Evolutionary conservation across 345 rosid genomes (phyloP), one percentile per base, ranked within the genome.

Genomic region (Linum lewisii): DNA sequence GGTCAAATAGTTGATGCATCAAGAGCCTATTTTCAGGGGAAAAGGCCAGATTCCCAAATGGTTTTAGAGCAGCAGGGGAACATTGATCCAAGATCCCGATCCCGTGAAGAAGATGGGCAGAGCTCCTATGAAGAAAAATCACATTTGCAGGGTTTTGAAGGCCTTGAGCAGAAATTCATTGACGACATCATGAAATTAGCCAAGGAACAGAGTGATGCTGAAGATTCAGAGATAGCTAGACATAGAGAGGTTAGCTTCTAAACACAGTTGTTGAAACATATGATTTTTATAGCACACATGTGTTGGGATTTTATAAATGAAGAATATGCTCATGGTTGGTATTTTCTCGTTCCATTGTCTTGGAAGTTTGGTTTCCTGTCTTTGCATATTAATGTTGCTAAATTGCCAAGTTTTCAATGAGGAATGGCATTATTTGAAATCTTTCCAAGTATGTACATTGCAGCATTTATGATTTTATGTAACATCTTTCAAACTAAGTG

Each of bases 181-280:
- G 93, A 84, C 64, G 95, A 84, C 67, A 69, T 90, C 60, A 58
- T 57, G 54, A 84, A 82, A 69, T 80, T 90, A 62, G 80, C 79
- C 21, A 90, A 87, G 59, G 90, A 84, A 51, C 90, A 84, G 70
- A 77, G 65, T 37, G 77, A 78, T 66, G 95, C 90, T 24, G 97
- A 90, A 73, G 97, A 90, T 70, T 78, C 85, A 61, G 95, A 90
- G 79, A 83, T 77, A 70, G 73, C 71, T 42, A 76, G 97, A 72
- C 97, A 90, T 67, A 83, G 82, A 64, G 93, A 84, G 95, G 97
- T 90, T 54, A 73, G 83, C 58, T n/a, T 57, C 25, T 42, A 42
- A 11, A 9, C 18, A 42, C 18, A 42, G 18, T 42, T 42, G 18
- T 9, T 42, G 14, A 16, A 42, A 7, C 1, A 42, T 10, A 16